phyloP scores from a whole-genome alignment of 495 filamentous ascomycete genomes.

The Aspergillus sparsus region DNA sequence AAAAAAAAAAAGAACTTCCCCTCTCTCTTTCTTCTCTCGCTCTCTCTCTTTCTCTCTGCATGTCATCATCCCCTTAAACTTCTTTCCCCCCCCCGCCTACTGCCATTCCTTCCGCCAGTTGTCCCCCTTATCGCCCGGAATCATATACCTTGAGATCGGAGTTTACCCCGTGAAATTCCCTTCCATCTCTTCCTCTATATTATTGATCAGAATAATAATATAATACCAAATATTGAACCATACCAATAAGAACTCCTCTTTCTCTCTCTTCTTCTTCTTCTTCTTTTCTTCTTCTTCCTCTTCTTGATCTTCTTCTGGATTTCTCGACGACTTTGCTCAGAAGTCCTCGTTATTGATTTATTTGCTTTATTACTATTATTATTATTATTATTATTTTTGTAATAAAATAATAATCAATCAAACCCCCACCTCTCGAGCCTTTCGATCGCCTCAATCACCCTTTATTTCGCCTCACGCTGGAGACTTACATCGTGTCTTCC shows the following conservation, averaged over 20 bases:
- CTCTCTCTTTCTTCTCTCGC: background rate
- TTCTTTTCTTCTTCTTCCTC: conserved; percentile 4
- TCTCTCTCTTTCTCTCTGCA: conserved; percentile 6
- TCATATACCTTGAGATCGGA: conserved; percentile 15
- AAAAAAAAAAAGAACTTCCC: background rate
- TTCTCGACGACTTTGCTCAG: background rate
- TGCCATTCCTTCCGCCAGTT: conserved; percentile 19
- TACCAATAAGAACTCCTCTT: conserved; percentile 4
- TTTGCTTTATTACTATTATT: background rate
- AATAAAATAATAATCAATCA: background rate
- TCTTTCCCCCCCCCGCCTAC: background rate
- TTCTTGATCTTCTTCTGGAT: conserved; percentile 4
- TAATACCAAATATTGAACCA: background rate
- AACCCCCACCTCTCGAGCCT: conserved; percentile 2
- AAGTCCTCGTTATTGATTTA: background rate
- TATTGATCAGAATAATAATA: conserved; percentile 2
- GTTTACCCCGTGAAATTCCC: conserved; percentile 16
- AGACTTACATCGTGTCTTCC: conserved; percentile 25
- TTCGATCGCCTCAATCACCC: background rate
- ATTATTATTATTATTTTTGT: background rate
- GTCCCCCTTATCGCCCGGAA: conserved; percentile 14
- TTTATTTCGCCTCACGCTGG: conserved; percentile 22
- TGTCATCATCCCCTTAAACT: conserved; percentile 11
- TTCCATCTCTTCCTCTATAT: conserved; percentile 1
- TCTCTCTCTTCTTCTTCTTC: conserved; percentile 1